Evolutionary conservation across 805 yeast genomes (phyloP), one percentile per base, ranked within the genome.

Genomic region (Candida loeiensis): DNA sequence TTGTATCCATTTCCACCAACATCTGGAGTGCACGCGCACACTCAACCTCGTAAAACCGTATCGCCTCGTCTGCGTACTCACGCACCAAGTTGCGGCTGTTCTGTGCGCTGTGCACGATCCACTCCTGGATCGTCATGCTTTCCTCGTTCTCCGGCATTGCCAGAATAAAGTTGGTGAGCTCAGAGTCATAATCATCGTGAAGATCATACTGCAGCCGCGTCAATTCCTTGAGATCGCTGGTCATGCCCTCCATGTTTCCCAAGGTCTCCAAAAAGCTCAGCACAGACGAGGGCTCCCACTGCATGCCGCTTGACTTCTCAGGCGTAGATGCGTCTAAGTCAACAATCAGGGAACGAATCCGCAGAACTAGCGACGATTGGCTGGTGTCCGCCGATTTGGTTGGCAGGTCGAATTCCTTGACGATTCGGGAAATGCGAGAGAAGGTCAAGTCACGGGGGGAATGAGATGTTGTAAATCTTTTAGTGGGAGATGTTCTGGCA

Each of bases 121-220:
- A 88, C 44, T 83, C 76, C 36, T 71, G 69, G n/a, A 87, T 74
- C 0, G 84, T 76, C 82, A 82, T 78, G 9, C 75, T 68, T 48
- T 85, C 66, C 52, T 85, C 89, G 18, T 74, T 75, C 21, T 74
- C 78, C 0, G 91, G 90, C 77, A 85, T 79, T 31, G 77, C 78
- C 1, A 79, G 70, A 5, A 83, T 77, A 50, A 84, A 84, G 36
- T 68, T 67, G 0, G 85, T 76, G 16, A 85, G 59, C 20, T 74
- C 73, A 1, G 91, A 89, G 43, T 81, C 86, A 29, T 66, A 55
- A 53, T 85, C 95, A 45, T 81, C 78, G 46, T 74, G 69, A 13
- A 81, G 58, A 29, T 69, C 66, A 45, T 66, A 67, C 6, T 56
- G 56, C 0, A 71, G 59, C 6, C 61, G 53, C 2, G 68, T 50